Conservation (phyloP, 345 rosid genomes). For the Eucalyptus regnans region DNA sequence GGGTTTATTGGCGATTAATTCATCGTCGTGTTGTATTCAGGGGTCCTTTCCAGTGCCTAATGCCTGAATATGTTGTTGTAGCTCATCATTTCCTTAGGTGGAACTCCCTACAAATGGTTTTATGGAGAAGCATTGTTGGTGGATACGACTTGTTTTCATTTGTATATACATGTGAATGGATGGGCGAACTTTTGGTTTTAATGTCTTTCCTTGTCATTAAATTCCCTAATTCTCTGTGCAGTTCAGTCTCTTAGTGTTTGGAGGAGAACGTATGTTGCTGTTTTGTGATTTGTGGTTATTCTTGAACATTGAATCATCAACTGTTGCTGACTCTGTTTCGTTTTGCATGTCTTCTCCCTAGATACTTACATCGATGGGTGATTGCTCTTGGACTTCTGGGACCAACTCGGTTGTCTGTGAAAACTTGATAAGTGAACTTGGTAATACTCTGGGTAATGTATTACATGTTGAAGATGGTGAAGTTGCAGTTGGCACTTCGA, state of each 20-base stretch:
- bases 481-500: slow-evolving; percentile 7
- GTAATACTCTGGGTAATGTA: slow-evolving; percentile 1
- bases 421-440: slow-evolving; percentile 21
- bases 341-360: background rate
- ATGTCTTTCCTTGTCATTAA: background rate
- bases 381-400: background rate
- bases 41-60: background rate
- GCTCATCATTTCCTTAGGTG: background rate
- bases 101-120: background rate
- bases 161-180: background rate
- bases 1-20: background rate
- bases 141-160: background rate
- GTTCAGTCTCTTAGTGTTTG: background rate
- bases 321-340: background rate
- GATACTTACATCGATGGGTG: slow-evolving; percentile 22
- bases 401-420: background rate
- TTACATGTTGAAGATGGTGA: slow-evolving; percentile 8
- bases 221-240: background rate
- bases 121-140: background rate
- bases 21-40: background rate
- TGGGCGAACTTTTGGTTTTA: background rate
- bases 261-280: background rate
- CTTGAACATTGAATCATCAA: background rate
- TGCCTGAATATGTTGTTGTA: background rate
- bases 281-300: background rate